phyloP scores from a whole-genome alignment of 495 filamentous ascomycete species.

The Cercophora samala region DNA sequence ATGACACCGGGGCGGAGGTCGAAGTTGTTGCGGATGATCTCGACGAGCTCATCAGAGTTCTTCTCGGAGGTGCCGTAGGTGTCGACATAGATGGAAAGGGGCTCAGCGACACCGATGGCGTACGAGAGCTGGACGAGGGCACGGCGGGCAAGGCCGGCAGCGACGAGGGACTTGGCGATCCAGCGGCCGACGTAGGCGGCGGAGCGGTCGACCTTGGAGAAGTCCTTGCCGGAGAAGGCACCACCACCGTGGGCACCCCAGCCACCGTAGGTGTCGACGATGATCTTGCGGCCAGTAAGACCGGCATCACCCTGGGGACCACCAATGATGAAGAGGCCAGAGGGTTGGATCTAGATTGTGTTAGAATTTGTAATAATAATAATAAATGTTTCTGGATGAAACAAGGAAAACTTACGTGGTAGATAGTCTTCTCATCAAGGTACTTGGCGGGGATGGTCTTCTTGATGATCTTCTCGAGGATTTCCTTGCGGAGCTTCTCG shows the following conservation, averaged over 20 bases:
- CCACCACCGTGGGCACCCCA: conserved; percentile 99
- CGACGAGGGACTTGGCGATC: conserved; percentile 97
- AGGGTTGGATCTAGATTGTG: conserved; percentile 77
- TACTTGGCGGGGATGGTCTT: conserved; percentile 87
- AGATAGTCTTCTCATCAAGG: conserved; percentile 86
- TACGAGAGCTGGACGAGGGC: conserved; percentile 96
- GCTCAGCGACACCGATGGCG: conserved; percentile 97
- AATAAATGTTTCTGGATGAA: not conserved
- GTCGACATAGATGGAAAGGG: conserved; percentile 86
- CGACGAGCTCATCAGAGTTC: conserved; percentile 75
- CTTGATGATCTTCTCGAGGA: conserved; percentile 96
- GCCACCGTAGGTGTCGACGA: conserved; percentile 99
- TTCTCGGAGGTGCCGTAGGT: conserved; percentile 75
- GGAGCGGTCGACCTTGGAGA: conserved; percentile 99
- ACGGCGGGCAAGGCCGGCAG: conserved; percentile 83
- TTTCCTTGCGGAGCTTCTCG: conserved; percentile 87
- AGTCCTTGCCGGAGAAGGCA: conserved; percentile 99
- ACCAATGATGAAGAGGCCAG: conserved; percentile 97
- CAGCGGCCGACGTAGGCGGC: conserved; percentile 96
- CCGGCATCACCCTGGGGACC: conserved; percentile 98
- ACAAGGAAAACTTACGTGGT: conserved; percentile 66
- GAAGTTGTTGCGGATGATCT: conserved; percentile 93
- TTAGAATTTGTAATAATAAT: conserved; percentile 24
- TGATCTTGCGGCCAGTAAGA: conserved; percentile 99
- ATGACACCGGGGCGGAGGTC: conserved; percentile 97